Percentiles rank a stretch among this genome's conserved stretches.
Evolutionary conservation across 768 basidiomycete species (phyloP).

Genomic region (Boletus tylopilopsis): DNA sequence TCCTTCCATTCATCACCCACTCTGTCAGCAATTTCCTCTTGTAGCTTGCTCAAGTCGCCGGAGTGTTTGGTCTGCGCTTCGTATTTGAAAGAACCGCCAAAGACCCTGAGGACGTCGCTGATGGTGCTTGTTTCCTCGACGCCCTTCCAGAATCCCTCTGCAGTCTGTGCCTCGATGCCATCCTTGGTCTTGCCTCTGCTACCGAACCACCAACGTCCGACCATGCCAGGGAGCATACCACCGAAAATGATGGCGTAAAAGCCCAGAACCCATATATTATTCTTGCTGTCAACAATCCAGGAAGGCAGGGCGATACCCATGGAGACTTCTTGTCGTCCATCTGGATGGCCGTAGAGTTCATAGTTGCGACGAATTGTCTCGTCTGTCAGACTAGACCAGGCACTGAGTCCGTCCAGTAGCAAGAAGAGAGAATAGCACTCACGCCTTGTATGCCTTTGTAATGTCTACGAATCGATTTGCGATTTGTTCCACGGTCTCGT

Average conservation of each 20-base stretch:
- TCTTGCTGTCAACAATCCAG: constrained; percentile 91
- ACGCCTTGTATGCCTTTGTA: constrained; percentile 98
- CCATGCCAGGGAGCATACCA: constrained; percentile 77
- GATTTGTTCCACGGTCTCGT: constrained; percentile 84
- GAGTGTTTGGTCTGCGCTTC: constrained; percentile 40
- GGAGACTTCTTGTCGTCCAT: constrained; percentile 90
- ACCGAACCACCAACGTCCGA: constrained; percentile 98
- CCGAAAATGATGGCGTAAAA: constrained; percentile 88
- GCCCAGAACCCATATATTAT: constrained; percentile 88
- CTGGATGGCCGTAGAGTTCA: constrained; percentile 88
- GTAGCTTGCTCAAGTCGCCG: constrained; percentile 45
- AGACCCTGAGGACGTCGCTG: constrained; percentile 64
- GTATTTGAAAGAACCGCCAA: constrained; percentile 64
- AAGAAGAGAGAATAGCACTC: constrained; percentile 18
- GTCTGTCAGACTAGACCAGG: constrained; percentile 69
- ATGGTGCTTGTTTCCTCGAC: constrained; percentile 78
- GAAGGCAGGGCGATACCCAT: constrained; percentile 94
- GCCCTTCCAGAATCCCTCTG: constrained; percentile 83
- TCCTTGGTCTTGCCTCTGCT: constrained; percentile 89
- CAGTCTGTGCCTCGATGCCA: constrained; percentile 76
- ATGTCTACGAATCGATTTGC: constrained; percentile 85
- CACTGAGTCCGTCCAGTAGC: background rate
- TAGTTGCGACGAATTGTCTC: constrained; percentile 88
- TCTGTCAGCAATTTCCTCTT: constrained; percentile 46
- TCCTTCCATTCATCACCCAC: constrained; percentile 54